phyloP scores from a whole-genome alignment of 768 basidiomycete species.

The Strobilomyces dryophilus region DNA sequence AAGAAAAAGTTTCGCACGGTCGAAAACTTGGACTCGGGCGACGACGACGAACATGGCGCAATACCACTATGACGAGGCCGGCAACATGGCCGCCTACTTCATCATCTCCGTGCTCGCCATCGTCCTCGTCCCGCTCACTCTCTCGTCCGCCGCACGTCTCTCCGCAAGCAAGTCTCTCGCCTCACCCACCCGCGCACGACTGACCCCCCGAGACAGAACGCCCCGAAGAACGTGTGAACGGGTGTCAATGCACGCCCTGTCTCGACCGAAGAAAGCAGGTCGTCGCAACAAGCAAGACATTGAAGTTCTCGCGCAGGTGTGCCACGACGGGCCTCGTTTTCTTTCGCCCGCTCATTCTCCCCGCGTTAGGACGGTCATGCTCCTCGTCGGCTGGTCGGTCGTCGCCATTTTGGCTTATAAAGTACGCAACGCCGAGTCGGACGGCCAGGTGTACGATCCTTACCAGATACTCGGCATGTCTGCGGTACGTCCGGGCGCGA shows the following conservation, averaged over 20 bases:
- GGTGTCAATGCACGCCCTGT: conserved; percentile 65
- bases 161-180: conserved; percentile 41
- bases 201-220: conserved; percentile 29
- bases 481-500: conserved; percentile 31
- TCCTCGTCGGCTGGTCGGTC: conserved; percentile 69
- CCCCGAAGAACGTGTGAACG: conserved; percentile 29
- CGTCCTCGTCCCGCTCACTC: conserved; percentile 73
- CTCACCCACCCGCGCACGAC: not conserved
- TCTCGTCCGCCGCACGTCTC: conserved; percentile 40
- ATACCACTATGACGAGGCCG: conserved; percentile 45
- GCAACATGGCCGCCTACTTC: conserved; percentile 88
- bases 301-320: conserved; percentile 51
- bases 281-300: conserved; percentile 40
- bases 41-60: no score
- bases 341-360: not conserved
- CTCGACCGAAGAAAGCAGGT: conserved; percentile 47
- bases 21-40: no score
- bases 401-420: conserved; percentile 68
- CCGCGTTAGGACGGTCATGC: conserved; percentile 49
- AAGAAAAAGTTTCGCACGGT: no score
- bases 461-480: conserved; percentile 88
- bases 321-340: conserved; percentile 3
- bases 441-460: conserved; percentile 83
- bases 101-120: conserved; percentile 85
- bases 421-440: conserved; percentile 48